Evolutionary conservation across 192 early-diverging fungal genomes (phyloP), one percentile per base, ranked within the genome.

Genomic region (Backusella circina): DNA sequence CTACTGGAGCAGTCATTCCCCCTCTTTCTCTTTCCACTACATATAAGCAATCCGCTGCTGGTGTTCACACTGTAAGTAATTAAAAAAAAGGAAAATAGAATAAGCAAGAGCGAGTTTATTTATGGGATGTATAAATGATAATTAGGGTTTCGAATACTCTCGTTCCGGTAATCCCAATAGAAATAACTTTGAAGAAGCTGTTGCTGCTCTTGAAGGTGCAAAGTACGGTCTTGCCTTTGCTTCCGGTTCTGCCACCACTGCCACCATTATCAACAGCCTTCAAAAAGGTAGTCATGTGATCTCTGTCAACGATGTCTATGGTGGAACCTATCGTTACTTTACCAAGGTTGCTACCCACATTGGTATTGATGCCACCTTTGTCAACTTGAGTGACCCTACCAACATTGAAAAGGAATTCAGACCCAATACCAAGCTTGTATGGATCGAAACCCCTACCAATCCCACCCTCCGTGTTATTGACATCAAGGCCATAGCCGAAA

Each of bases 1-100:
- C 89, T 72, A 98, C 96, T 16, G 96, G 97, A 44, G 98, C 98
- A n/a, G 98, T 99, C 15, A 98, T 99, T 73, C 98, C 98, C 44
- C 88, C 98, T 15, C 86, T 99, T 37, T 95, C 92, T 23, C 89
- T 99, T 67, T 97, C 97, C 9, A 99, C 98, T 36, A 99, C 98
- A 12, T 99, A 97, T 83, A 93, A 93, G 83, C 98, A 99, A 87
- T 83, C 85, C 35, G 87, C 90, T 28, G 96, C 97, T n/a, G 97
- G 97, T 74, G 92, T 94, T 70, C 94, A 96, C 86, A 90, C 90
- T 79, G 88, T 89, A 89, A 69, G 81, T 77, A 30, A 23, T 26
- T 39, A 28, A 23, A 8, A 68, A 74, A 54, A 64, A 47, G 23
- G 26, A 70, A 47, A 26, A 26, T 21, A 39, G 12, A 9, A 69